Evolutionary conservation across 352 stramenopile species (phyloP).

Genomic region (Pythium vanterpoolii): DNA sequence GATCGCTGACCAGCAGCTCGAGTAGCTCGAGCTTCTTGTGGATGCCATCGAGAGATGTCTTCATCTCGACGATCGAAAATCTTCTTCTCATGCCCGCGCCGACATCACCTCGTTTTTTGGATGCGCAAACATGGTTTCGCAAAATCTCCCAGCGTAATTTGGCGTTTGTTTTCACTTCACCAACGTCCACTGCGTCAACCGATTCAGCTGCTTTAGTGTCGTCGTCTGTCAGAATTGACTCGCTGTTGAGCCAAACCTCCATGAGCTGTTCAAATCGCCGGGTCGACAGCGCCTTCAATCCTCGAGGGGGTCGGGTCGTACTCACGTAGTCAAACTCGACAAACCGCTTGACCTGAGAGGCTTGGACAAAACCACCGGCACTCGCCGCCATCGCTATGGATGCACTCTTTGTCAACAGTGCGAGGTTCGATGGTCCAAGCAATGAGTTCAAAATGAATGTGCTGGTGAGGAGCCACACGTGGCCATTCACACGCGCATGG

Average conservation of each 20-base stretch:
- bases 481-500: conserved; percentile 65
- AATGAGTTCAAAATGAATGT: conserved; percentile 72
- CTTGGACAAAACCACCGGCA: conserved; percentile 8
- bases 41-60: conserved; percentile 25
- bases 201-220: background rate
- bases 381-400: background rate
- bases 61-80: conserved; percentile 20
- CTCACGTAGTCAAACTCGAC: conserved; percentile 83
- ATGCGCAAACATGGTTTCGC: conserved; percentile 27
- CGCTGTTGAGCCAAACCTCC: conserved; percentile 33
- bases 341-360: conserved; percentile 13
- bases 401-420: background rate
- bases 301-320: conserved; percentile 59
- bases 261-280: conserved; percentile 59
- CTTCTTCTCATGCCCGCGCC: background rate
- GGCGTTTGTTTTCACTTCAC: conserved; percentile 20
- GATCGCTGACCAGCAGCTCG: conserved; percentile 47
- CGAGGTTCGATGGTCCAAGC: conserved; percentile 34
- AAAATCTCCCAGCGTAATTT: conserved; percentile 41
- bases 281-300: conserved; percentile 43
- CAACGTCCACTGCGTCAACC: background rate
- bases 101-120: background rate
- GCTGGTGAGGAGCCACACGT: conserved; percentile 54
- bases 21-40: conserved; percentile 35
- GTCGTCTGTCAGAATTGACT: conserved; percentile 17